Percentiles rank a stretch among this genome's conserved stretches.
Conservation (phyloP, 805 yeast genomes). For the Candida dajiaensis region DNA sequence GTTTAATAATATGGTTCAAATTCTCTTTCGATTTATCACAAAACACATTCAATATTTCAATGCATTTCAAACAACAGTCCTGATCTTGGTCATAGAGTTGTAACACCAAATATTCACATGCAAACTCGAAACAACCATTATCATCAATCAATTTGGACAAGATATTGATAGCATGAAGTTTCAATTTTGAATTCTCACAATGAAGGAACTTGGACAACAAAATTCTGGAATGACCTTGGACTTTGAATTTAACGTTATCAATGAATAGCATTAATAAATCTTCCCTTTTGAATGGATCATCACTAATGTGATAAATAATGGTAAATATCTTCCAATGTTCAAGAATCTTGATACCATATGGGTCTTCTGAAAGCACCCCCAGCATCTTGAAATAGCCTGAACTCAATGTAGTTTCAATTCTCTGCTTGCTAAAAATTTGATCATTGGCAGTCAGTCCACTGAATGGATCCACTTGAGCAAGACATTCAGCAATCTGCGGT, state of each 20-base stretch:
- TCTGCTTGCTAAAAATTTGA: conserved; percentile 60
- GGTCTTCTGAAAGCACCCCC: conserved; percentile 59
- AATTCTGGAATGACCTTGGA: conserved; percentile 61
- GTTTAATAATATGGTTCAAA: conserved; percentile 43
- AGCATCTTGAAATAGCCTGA: conserved; percentile 74
- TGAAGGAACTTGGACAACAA: conserved; percentile 61
- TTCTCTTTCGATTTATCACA: conserved; percentile 47
- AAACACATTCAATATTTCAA: conserved; percentile 45
- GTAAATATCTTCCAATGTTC: conserved; percentile 84
- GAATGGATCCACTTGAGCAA: conserved; percentile 77
- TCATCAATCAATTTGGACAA: conserved; percentile 37
- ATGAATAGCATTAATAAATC: conserved; percentile 54
- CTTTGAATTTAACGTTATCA: conserved; percentile 52
- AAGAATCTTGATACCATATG: conserved; percentile 60
- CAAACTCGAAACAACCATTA: conserved; percentile 33
- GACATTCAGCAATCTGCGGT: conserved; percentile 84
- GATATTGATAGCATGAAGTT: conserved; percentile 50
- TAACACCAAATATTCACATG: conserved; percentile 49
- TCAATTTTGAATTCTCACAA: conserved; percentile 44
- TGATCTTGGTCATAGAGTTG: conserved; percentile 65
- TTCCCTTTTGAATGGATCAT: conserved; percentile 45
- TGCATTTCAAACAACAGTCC: conserved; percentile 50
- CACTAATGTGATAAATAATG: conserved; percentile 66
- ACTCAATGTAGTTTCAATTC: conserved; percentile 60
- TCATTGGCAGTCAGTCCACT: conserved; percentile 70